Conservation (phyloP, 2,329 filamentous ascomycete genomes). For the Pseudogymnoascus sp. region DNA sequence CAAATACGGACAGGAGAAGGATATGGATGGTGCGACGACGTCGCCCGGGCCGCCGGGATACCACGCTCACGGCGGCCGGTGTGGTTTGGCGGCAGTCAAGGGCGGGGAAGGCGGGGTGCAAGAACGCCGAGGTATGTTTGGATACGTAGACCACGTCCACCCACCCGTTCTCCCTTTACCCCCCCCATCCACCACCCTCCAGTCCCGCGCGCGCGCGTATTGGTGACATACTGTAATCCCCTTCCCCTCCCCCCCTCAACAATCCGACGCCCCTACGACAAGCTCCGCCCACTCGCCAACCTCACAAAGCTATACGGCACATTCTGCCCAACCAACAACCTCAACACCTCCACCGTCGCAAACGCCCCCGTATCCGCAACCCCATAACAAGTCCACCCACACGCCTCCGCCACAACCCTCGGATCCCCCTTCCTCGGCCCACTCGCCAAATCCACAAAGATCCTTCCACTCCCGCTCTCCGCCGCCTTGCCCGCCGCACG, state of each 20-base stretch:
- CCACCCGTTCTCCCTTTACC: neutral
- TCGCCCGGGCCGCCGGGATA: neutral
- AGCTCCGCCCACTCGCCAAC: conserved; percentile 53
- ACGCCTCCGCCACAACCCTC: conserved; percentile 59
- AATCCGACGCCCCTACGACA: conserved; percentile 30
- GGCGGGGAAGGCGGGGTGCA: neutral
- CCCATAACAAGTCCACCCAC: conserved; percentile 73
- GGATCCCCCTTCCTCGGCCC: conserved; percentile 59
- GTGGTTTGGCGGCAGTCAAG: neutral
- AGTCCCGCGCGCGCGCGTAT: neutral
- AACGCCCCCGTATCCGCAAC: conserved; percentile 74
- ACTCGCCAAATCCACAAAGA: conserved; percentile 71
- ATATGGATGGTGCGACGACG: neutral
- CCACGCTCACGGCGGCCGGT: neutral
- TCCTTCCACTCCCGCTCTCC: conserved; percentile 43
- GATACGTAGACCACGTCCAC: neutral
- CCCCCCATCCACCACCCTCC: neutral
- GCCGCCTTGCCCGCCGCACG: conserved; percentile 27
- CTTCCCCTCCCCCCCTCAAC: neutral
- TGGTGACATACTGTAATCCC: neutral
- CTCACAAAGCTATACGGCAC: conserved; percentile 82
- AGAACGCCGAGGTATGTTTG: neutral
- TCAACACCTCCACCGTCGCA: conserved; percentile 73
- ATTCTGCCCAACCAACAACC: conserved; percentile 75
- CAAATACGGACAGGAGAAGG: neutral